Evolutionary conservation across 257 asterid species (phyloP), one percentile per base, ranked within the genome.

Genomic region (Solanum pennellii): DNA sequence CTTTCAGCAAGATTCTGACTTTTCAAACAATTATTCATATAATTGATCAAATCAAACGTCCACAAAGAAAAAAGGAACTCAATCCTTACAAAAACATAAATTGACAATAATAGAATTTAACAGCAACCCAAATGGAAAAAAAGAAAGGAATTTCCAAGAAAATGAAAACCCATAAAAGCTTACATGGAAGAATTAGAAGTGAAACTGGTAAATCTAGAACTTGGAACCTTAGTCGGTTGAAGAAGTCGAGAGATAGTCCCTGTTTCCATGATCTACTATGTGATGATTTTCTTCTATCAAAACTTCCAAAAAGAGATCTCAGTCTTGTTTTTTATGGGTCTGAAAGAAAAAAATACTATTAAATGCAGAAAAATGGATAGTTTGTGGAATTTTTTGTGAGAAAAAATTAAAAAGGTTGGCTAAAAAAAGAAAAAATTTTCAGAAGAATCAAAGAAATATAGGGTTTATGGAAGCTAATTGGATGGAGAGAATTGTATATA

Each of bases 261-360:
- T 73, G 94, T 95, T 91, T 92, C 98, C 98, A 96, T 96, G 79
- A 79, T 42, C 45, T 72, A 69, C 75, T 52, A 52, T 52, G 3
- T 52, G 62, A 52, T 52, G 60, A 49, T 52, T 52, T 68, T 71
- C 44, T 71, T 71, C 4, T 9, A 72, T 72, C 80, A 47, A 77
- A 44, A 23, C 7, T 52, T 52, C 7, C 62, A 52, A 52, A 52
- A 76, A 76, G 65, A 45, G 21, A 69, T 69, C 42, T 29, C 76
- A 69, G 76, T 31, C 9, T 69, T 31, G 76, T 69, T 29, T 69
- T 29, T 69, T 69, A 69, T 65, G 65, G n/a, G n/a, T 56, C n/a
- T 56, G n/a, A 56, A 56, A 56, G 11, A 5, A 49, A 49, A 47
- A 49, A 49, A 15, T 15, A 15, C 21, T 49, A 49, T 49, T 49